A percentile compares a stretch with the other conserved stretches of the same genome.
Evolutionary conservation across 306 rosid species (phyloP).

Genomic region (Medicago ruthenica): DNA sequence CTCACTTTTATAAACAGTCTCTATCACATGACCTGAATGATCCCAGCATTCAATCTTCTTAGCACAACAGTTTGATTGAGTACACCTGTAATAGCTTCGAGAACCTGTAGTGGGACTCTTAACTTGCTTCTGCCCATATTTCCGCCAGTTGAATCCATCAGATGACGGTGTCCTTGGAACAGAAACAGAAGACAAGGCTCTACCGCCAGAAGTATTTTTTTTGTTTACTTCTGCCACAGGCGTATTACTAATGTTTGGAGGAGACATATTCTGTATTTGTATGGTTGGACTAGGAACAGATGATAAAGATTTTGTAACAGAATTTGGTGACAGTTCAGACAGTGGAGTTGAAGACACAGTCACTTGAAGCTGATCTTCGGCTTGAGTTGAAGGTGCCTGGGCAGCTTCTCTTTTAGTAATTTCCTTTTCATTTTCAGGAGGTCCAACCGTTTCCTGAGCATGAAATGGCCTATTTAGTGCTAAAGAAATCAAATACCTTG

Average conservation of each 20-base stretch:
- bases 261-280: slow-evolving; percentile 48
- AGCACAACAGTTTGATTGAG: slow-evolving; percentile 70
- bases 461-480: slow-evolving; percentile 37
- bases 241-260: slow-evolving; percentile 42
- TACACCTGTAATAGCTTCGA: slow-evolving; percentile 91
- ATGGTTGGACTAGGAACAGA: slow-evolving; percentile 56
- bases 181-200: slow-evolving; percentile 55
- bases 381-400: slow-evolving; percentile 52
- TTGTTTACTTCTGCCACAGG: slow-evolving; percentile 41
- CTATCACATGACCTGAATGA: slow-evolving; percentile 65
- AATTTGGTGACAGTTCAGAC: slow-evolving; percentile 71
- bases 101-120: slow-evolving; percentile 93
- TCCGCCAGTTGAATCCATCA: slow-evolving; percentile 98
- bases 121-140: slow-evolving; percentile 99
- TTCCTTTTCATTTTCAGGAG: slow-evolving; percentile 49
- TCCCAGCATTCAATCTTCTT: slow-evolving; percentile 91
- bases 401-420: slow-evolving; percentile 41
- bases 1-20: slow-evolving; percentile 76
- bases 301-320: slow-evolving; percentile 77
- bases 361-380: slow-evolving; percentile 56
- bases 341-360: slow-evolving; percentile 49
- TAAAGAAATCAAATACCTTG: slow-evolving; percentile 33
- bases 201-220: slow-evolving; percentile 54
- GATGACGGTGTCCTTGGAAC: slow-evolving; percentile 65
- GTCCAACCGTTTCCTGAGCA: slow-evolving; percentile 61